Evolutionary conservation across 192 early-diverging fungal genomes (phyloP).

Genomic region (Coemansia pectinata): DNA sequence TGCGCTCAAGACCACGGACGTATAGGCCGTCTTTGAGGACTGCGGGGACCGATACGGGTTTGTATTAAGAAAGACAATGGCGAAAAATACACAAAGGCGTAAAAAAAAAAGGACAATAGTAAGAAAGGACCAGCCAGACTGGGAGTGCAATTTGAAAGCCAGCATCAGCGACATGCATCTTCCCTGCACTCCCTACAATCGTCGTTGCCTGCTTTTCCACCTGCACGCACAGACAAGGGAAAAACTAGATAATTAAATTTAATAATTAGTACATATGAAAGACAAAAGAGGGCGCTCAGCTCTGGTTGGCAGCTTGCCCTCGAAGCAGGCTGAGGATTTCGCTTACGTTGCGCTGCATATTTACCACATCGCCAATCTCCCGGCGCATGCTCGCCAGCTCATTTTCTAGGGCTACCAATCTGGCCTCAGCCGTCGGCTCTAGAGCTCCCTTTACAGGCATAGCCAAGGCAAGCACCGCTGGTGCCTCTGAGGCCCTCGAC

Average conservation of each 20-base stretch:
- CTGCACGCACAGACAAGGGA: not conserved
- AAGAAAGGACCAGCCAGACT: not conserved
- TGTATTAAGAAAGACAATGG: not conserved
- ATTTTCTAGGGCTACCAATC: constrained; percentile 15
- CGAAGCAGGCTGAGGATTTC: constrained; percentile 20
- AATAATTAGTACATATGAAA: not conserved
- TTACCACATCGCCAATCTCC: constrained; percentile 23
- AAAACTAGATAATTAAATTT: not conserved
- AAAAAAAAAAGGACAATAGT: not conserved
- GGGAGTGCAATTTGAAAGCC: not conserved
- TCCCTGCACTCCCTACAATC: not conserved
- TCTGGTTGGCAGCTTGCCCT: not conserved
- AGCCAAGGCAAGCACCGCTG: not conserved
- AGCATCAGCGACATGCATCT: not conserved
- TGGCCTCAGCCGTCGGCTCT: not conserved
- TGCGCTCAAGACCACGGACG: not conserved
- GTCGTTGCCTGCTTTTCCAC: not conserved
- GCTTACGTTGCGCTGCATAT: constrained; percentile 25
- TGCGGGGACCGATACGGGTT: not conserved
- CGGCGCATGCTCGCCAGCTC: constrained; percentile 21
- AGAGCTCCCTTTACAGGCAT: not conserved
- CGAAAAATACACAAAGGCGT: not conserved
- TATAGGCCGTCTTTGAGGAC: not conserved
- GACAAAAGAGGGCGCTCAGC: not conserved
- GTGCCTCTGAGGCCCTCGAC: not conserved